Conservation (phyloP, 805 yeast genomes). For the Zygosaccharomyces kombuchaensis region DNA sequence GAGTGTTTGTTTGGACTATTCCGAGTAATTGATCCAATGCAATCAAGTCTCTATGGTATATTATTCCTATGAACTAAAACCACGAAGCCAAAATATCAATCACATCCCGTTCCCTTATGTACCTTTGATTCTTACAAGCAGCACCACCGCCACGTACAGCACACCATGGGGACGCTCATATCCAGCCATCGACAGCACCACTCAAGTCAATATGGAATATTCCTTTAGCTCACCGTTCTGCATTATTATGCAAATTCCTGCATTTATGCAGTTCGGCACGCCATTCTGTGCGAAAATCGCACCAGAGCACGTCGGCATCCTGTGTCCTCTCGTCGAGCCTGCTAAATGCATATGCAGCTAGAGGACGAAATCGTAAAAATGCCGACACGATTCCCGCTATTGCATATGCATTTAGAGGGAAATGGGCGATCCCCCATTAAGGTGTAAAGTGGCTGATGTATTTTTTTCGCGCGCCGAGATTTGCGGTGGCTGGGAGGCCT, state of each 20-base stretch:
- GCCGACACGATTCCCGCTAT: neutral
- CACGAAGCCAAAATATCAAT: neutral
- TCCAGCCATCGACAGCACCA: neutral
- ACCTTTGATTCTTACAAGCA: neutral
- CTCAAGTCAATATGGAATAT: neutral
- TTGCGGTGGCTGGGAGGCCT: too few relatives aligned
- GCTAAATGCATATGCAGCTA: slow-evolving; percentile 15
- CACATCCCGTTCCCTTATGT: neutral
- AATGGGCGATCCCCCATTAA: neutral
- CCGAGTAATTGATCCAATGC: neutral
- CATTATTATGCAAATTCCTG: too few relatives aligned
- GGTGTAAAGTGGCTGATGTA: too few relatives aligned
- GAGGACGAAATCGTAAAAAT: slow-evolving; percentile 1
- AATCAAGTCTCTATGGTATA: neutral
- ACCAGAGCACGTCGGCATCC: neutral
- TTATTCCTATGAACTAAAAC: too few relatives aligned
- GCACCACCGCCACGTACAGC: too few relatives aligned
- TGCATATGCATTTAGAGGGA: slow-evolving; percentile 5
- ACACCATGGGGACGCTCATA: too few relatives aligned
- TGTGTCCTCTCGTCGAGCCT: neutral
- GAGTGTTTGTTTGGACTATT: neutral
- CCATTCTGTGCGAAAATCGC: neutral
- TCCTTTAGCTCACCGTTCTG: neutral
- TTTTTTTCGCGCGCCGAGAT: too few relatives aligned
- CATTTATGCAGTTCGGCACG: neutral